Percentiles rank a stretch among this genome's conserved stretches.
These are phyloP conservation scores for Micractinium conductrix DNA, from an alignment of 139 green algal genomes.

Conservation along the genomic window DNA sequence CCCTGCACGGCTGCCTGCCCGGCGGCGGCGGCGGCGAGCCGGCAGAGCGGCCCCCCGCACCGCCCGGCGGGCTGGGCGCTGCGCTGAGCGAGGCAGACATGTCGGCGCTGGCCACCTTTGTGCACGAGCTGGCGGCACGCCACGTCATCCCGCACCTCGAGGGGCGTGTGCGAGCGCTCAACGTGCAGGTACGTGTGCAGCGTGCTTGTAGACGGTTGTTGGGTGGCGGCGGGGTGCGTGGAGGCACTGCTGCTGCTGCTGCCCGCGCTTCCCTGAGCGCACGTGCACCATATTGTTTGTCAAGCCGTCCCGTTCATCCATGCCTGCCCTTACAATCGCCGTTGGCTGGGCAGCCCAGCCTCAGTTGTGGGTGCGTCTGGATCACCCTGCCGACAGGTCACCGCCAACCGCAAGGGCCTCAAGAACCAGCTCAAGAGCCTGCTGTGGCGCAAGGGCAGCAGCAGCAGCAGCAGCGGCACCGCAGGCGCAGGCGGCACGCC, in stretches of 20 bases:
- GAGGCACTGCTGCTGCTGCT: not conserved
- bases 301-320: too few relatives aligned
- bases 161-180: constrained; percentile 64
- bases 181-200: constrained; percentile 37
- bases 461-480: too few relatives aligned
- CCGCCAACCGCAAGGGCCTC: constrained; percentile 76
- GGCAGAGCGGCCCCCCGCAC: not conserved
- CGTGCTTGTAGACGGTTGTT: too few relatives aligned
- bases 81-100: constrained; percentile 43
- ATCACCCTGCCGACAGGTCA: constrained; percentile 67
- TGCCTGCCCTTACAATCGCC: too few relatives aligned
- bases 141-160: constrained; percentile 77
- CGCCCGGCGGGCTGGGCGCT: constrained; percentile 36
- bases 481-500: not conserved
- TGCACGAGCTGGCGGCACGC: constrained; percentile 52
- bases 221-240: not conserved
- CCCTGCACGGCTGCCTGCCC: constrained; percentile 25
- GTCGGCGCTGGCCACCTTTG: constrained; percentile 40
- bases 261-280: too few relatives aligned
- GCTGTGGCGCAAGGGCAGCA: constrained; percentile 63
- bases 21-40: constrained; percentile 53
- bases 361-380: too few relatives aligned
- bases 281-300: too few relatives aligned
- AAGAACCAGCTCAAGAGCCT: constrained; percentile 88
- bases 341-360: too few relatives aligned